Base-by-base conservation (phyloP, 108 stramenopile genomes). In the Nitzschia sp. region DNA sequence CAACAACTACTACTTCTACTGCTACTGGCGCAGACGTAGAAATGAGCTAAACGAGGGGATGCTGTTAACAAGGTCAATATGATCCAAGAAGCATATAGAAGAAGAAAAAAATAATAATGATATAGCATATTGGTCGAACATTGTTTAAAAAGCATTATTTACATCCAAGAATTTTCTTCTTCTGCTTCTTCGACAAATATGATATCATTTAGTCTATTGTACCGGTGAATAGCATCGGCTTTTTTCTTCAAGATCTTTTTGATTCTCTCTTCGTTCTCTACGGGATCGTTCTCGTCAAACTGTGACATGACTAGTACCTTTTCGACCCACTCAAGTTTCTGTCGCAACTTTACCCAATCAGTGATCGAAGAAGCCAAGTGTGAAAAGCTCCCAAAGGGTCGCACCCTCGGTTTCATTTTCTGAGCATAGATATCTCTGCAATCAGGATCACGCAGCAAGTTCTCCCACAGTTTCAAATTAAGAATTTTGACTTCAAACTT, bases 291-390 rank as follows among this genome's bases (percentile, higher is more conserved):
- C 19, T 16, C 19, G 19, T 50, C 48, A 5, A 22, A 22, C 19
- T 50, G 4, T 8, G 48, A 50, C 48, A 50, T 50, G 48, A 50
- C 48, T n/a, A 50, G 48, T 5, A 50, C 48, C 21, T 22, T 16
- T 50, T 50, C 48, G 19, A 50, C 19, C 48, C 48, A 50, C 21
- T 50, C 48, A n/a, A 50, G 21, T 21, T 50, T 50, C 21, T 50
- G 48, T 21, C 48, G 13, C 48, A 50, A 50, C 19, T 50, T 50
- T 8, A 21, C 21, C 48, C 48, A 50, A n/a, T 50, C 48, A 5
- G 48, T 21, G 5, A 50, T n/a, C 9, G 19, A 19, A n/a, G 21
- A 19, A 22, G 48, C 48, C 4, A 50, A 16, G 21, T 50, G 48
- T 5, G 48, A 50, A 50, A 50, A 50, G 4, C 19, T n/a, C 13